Percentiles rank a stretch among this genome's conserved stretches.
phyloP scores from a whole-genome alignment of 1,284 basidiomycete genomes.

The Sporisorium exsertum region DNA sequence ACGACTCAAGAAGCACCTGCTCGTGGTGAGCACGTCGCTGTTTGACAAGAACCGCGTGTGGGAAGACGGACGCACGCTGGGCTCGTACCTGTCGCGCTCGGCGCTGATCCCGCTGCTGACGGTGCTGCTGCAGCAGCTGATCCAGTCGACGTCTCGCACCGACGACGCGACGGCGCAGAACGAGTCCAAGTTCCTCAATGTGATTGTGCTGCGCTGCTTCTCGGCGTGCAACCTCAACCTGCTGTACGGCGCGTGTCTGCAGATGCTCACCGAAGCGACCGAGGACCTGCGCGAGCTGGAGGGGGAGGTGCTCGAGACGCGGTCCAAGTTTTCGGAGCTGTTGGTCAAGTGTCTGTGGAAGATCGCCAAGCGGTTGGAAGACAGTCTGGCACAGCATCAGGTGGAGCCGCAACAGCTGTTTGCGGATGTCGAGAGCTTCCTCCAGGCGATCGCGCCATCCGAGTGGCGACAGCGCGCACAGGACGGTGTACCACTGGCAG shows the following conservation, averaged over 20 bases:
- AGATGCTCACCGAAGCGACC: conserved; percentile 86
- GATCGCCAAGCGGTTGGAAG: conserved; percentile 90
- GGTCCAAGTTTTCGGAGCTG: conserved; percentile 89
- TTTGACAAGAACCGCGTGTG: conserved; percentile 56
- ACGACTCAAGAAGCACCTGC: conserved; percentile 62
- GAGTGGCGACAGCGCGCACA: conserved; percentile 93
- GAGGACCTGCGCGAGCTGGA: conserved; percentile 79
- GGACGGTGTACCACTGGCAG: conserved; percentile 90
- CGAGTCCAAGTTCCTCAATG: conserved; percentile 94
- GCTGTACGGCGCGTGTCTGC: conserved; percentile 87
- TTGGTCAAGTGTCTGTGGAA: conserved; percentile 99
- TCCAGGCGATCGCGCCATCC: conserved; percentile 91
- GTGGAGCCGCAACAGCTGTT: conserved; percentile 89
- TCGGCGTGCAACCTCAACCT: conserved; percentile 90
- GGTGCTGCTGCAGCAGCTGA: conserved; percentile 87
- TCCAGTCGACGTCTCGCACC: conserved; percentile 73
- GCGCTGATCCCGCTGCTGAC: conserved; percentile 74
- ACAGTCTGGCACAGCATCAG: conserved; percentile 83
- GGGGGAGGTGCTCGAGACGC: conserved; percentile 63
- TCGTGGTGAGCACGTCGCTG: conserved; percentile 52
- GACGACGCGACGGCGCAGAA: conserved; percentile 74
- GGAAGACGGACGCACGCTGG: conserved; percentile 56
- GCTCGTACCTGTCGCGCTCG: conserved; percentile 54
- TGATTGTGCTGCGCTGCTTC: conserved; percentile 93
- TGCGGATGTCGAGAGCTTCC: conserved; percentile 92